A percentile compares a stretch with the other conserved stretches of the same genome.
Conservation (phyloP, 2,329 filamentous ascomycete genomes). For the Aspergillus ruber region DNA sequence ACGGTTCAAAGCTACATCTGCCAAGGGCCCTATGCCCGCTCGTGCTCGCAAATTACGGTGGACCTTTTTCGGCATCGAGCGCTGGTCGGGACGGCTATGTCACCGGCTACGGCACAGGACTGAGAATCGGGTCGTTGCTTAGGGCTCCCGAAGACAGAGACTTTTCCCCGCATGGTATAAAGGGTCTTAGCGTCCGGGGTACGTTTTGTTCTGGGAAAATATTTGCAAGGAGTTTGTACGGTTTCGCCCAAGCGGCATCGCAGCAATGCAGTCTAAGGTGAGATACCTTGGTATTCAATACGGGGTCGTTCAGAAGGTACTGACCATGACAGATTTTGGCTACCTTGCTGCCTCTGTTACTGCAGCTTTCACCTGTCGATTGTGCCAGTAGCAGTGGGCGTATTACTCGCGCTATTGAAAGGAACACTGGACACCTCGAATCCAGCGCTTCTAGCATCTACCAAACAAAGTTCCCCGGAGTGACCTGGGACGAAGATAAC, state of each 20-base stretch:
- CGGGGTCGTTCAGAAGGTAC: not conserved
- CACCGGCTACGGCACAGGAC: not conserved
- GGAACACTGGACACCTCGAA: conserved; percentile 7
- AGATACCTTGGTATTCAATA: not conserved
- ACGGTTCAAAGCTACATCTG: too few species aligned
- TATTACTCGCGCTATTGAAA: conserved; percentile 9
- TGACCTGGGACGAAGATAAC: conserved; percentile 54
- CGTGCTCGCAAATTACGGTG: not conserved
- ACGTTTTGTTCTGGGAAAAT: not conserved
- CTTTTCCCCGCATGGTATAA: not conserved
- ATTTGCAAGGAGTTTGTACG: too few species aligned
- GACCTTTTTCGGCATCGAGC: not conserved
- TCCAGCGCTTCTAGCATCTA: conserved; percentile 30
- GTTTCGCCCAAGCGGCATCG: too few species aligned
- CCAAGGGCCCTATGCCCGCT: too few species aligned
- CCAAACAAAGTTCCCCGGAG: conserved; percentile 45
- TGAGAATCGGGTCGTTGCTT: not conserved
- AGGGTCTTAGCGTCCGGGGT: not conserved
- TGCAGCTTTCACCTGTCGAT: not conserved
- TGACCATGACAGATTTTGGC: not conserved
- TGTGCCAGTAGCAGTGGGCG: not conserved
- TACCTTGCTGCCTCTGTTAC: not conserved
- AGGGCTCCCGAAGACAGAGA: not conserved
- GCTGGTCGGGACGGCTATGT: not conserved
- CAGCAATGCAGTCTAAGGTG: not conserved